Evolutionary conservation across 176 grass and related monocot species (phyloP), one percentile per base, ranked within the genome.

Genomic region (Aegilops longissima): DNA sequence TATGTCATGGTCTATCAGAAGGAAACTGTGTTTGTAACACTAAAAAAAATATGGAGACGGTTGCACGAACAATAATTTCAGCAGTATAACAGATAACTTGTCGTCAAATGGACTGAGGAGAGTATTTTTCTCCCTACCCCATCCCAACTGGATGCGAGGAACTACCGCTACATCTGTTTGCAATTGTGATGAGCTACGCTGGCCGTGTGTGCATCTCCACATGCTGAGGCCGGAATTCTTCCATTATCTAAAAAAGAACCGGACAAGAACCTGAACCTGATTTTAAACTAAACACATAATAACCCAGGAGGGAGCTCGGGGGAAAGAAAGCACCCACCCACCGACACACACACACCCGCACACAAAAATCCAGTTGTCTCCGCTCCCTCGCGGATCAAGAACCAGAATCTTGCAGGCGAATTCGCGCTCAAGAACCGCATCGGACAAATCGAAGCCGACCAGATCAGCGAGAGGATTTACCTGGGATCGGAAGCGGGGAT

Each of bases 401-500:
- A 59, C 18, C 12, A 21, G 49, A 69, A 69, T 33, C 16, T 33
- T 7, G 18, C 54, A 21, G 17, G 31, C 66, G 4, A 21, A 39
- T 38, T 70, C 18, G 17, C 34, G 6, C 3, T 0, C 8, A 70
- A 38, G 31, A 36, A 62, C 12, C 56, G 1, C 21, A 38, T 61
- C 54, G 31, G 58, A 42, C 56, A 24, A 17, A 70, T 17, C 65
- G 68, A 59, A 73, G 12, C n/a, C 21, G 80, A 49, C 1, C 25
- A 66, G 21, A 51, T 64, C 21, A 39, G 81, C 63, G 73, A 79
- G 44, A 51, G 79, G 54, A 51, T 31, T 65, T 74, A 85, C 83
- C 83, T 47, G 69, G 9, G 83, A 36, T 17, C 9, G 38, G 27
- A 49, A 35, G 45, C 9, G 73, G 39, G 21, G 61, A 84, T 66